Base-by-base conservation (phyloP, 225 moss, liverwort and hornwort species). In the Ulota crispa region DNA sequence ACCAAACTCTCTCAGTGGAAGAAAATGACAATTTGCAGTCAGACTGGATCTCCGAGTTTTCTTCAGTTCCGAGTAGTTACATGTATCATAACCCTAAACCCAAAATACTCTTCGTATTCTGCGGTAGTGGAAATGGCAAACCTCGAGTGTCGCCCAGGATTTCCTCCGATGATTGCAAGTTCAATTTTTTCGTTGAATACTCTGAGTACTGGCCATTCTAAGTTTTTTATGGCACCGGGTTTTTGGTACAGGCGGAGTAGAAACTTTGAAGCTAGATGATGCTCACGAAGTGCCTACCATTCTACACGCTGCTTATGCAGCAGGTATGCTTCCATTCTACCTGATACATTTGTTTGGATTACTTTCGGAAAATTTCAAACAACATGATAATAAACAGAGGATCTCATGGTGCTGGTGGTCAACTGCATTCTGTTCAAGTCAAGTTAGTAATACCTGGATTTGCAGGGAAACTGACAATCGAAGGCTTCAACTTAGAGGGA, bases 381-480 rank as follows among this genome's bases (percentile, higher is more conserved):
- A 24, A 4, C 3, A 9, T 10, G 30, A 56, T 11, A 36, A 77
- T 19, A 11, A 8, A 52, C 21, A 68, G 37, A 27, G 56, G 68
- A 30, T 69, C 6, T 18, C 13, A 52, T 55, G 30, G 45, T 45
- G 45, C 45, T 42, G 42, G 6, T 15, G 1, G 30, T 0, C 27
- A 15, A 54, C n/a, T 23, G 21, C 27, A 64, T 42, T 47, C 1
- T 47, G 30, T 63, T 45, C 13, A 19, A 11, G 27, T 65, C n/a
- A 8, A 64, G 50, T 50, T 50, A 50, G 6, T 41, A 18, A 73
- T 64, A 30, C 20, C 0, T 65, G 6, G 2, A 3, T 28, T 60
- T 82, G 42, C 32, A 82, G 68, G 78, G 15, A 78, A 82, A 31
- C 4, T 85, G 78, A 78, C 68, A 62, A 69, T 85, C 21, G 26